Evolutionary conservation across 306 rosid genomes (phyloP), one percentile per base, ranked within the genome.

Genomic region (Fragaria vesca): DNA sequence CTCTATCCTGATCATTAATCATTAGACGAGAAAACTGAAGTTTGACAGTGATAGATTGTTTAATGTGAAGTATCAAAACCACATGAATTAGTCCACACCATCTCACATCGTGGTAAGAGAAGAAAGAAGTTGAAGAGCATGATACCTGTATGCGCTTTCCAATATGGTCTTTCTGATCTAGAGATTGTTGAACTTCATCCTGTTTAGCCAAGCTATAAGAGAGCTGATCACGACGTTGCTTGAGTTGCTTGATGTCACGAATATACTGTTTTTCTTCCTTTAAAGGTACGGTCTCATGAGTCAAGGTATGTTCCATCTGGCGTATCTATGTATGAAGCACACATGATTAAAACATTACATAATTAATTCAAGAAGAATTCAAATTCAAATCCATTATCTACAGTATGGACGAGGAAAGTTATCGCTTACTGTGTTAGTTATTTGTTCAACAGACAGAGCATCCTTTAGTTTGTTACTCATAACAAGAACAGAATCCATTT

Each of bases 231-330:
- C 94, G 93, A 18, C 38, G 86, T 79, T 91, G 98, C 86, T 88
- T 91, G 87, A 85, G 76, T 81, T 85, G 93, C 83, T 91, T 87
- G 75, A 93, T 93, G 81, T 91, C 94, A 69, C 89, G 94, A 77
- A 93, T 80, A 78, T 84, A 81, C 67, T 87, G 91, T 71, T 91
- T 93, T 87, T 93, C 98, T 81, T 93, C 93, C 72, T 86, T 89
- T 75, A 93, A 70, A 81, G 90, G 91, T 78, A 91, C 73, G 40
- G 98, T 93, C 83, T 89, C 98, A 82, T 93, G 97, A 76, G 88
- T 84, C 52, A 93, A 88, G 84, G 54, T 83, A 82, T 91, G 88
- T 81, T 93, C 94, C 87, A 91, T 85, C 83, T 84, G 86, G 77
- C 86, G 85, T 82, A 93, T 88, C 97, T 93, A 83, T 72, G 54